These are phyloP conservation scores for Boletus pseudopeckii DNA, from an alignment of 768 basidiomycete species.

Conservation along the genomic window DNA sequence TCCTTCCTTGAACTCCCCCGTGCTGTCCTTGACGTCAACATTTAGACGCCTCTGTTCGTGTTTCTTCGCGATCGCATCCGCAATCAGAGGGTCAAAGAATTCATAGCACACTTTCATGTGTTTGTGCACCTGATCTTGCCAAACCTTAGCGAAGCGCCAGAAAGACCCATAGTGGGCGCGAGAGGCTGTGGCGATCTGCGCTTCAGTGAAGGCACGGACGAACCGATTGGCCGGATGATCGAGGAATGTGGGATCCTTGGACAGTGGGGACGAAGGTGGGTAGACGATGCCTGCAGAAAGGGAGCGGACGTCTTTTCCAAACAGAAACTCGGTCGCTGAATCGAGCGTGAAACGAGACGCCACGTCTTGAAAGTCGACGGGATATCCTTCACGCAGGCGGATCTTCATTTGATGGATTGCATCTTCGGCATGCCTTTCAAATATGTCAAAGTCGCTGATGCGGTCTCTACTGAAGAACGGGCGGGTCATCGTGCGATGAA, in stretches of 20 bases:
- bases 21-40: conserved; percentile 5
- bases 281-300: conserved; percentile 38
- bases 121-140: conserved; percentile 38
- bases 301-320: conserved; percentile 39
- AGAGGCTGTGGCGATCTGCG: conserved; percentile 32
- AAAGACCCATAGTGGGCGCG: conserved; percentile 37
- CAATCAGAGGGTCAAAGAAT: conserved; percentile 49
- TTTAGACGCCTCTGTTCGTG: conserved; percentile 11
- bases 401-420: conserved; percentile 32
- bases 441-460: conserved; percentile 40
- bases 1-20: conserved; percentile 35
- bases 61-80: conserved; percentile 39
- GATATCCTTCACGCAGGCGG: conserved; percentile 34
- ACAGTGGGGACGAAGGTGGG: conserved; percentile 25
- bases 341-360: conserved; percentile 51
- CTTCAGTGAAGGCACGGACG: conserved; percentile 37
- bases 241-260: conserved; percentile 21
- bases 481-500: conserved; percentile 41
- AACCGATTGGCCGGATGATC: conserved; percentile 36
- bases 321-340: conserved; percentile 55
- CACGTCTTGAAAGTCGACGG: conserved; percentile 45
- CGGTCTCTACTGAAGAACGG: conserved; percentile 41
- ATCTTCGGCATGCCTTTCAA: conserved; percentile 36
- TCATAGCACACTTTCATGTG: conserved; percentile 40
- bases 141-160: conserved; percentile 47